Evolutionary conservation across 2,329 filamentous ascomycete genomes (phyloP).

Genomic region (Sarocladium kiliense): DNA sequence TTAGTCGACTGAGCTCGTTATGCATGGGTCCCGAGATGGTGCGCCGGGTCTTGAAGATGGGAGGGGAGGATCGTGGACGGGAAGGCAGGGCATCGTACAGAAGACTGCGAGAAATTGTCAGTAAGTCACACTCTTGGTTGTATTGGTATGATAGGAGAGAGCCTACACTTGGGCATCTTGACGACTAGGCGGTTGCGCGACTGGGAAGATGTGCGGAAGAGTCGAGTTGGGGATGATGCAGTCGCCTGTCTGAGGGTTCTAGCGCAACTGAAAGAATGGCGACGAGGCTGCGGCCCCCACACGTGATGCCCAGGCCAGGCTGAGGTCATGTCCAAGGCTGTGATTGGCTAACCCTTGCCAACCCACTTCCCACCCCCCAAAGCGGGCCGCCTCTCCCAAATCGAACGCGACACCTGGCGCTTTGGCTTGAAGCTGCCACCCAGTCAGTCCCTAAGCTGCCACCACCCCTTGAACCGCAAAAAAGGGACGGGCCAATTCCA

Average conservation of each 20-base stretch:
- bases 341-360: conserved; percentile 1
- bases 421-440: neutral
- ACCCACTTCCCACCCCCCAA: neutral
- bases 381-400: neutral
- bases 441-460: neutral
- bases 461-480: neutral
- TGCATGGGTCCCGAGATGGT: conserved; percentile 5
- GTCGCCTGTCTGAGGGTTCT: too few species aligned
- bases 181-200: conserved; percentile 5
- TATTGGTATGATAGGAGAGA: neutral
- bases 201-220: too few species aligned
- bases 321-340: neutral
- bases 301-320: conserved; percentile 2
- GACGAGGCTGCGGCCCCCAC: conserved; percentile 6
- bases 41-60: neutral
- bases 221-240: neutral
- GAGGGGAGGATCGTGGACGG: conserved; percentile 1
- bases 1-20: neutral
- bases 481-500: neutral
- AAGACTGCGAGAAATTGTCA: conserved; percentile 50
- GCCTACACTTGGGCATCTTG: conserved; percentile 85
- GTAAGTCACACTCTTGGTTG: neutral
- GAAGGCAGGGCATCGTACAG: conserved; percentile 35
- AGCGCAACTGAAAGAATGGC: neutral
- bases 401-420: conserved; percentile 9